These are phyloP conservation scores for Ogataea chonburiensis DNA, from an alignment of 805 yeast genomes.

Conservation along the genomic window DNA sequence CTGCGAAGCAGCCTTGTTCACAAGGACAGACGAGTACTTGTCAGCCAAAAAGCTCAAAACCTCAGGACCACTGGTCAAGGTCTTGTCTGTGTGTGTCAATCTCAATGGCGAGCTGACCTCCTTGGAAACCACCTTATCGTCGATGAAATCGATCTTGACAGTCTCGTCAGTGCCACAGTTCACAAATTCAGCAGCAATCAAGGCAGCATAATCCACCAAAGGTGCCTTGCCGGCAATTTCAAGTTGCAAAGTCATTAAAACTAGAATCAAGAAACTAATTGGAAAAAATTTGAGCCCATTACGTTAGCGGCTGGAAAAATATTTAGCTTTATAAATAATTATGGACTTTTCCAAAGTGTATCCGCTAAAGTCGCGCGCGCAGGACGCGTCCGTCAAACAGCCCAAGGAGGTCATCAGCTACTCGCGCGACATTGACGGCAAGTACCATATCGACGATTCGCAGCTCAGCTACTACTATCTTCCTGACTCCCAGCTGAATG, in stretches of 20 bases:
- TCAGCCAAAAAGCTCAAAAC: conserved; percentile 51
- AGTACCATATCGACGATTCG: conserved; percentile 49
- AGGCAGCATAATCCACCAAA: conserved; percentile 70
- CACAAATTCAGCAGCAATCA: conserved; percentile 76
- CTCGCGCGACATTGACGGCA: conserved; percentile 54
- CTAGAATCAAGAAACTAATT: background rate
- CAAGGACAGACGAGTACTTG: conserved; percentile 48
- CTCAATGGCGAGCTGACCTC: conserved; percentile 41
- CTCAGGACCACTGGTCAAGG: conserved; percentile 42
- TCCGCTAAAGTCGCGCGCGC: conserved; percentile 49
- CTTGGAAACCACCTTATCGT: conserved; percentile 62
- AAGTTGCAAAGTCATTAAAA: conserved; percentile 42
- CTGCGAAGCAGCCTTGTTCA: conserved; percentile 40
- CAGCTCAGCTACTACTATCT: conserved; percentile 73
- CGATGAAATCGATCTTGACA: conserved; percentile 63
- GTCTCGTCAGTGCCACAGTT: conserved; percentile 51
- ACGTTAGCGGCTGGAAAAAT: conserved; percentile 8
- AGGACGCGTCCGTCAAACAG: conserved; percentile 70
- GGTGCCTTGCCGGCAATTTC: conserved; percentile 86
- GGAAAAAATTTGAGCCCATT: conserved; percentile 8
- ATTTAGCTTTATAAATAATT: background rate
- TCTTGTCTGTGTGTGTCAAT: conserved; percentile 43
- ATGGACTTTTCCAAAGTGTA: conserved; percentile 23
- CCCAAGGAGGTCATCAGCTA: conserved; percentile 79
- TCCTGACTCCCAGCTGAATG: conserved; percentile 66